phyloP scores from a whole-genome alignment of 2,329 filamentous ascomycete species.

The Dothistroma septosporum region DNA sequence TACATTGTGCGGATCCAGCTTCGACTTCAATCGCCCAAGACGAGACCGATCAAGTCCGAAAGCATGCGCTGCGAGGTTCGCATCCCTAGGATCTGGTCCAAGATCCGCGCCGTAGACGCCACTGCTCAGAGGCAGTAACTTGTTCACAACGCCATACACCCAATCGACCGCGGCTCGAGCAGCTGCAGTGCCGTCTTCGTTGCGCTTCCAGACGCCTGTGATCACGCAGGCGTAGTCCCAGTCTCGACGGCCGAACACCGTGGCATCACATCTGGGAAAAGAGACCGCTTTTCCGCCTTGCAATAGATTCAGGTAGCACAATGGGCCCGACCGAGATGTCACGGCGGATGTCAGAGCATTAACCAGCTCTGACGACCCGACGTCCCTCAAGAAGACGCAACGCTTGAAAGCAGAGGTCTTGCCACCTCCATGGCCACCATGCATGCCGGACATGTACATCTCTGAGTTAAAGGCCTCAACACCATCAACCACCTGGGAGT shows the following conservation, averaged over 20 bases:
- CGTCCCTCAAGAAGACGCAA: conserved; percentile 56
- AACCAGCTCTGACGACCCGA: conserved; percentile 38
- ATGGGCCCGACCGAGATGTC: conserved; percentile 46
- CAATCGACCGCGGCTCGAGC: conserved; percentile 45
- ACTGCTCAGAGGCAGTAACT: conserved; percentile 48
- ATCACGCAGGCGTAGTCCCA: conserved; percentile 63
- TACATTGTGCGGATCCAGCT: conserved; percentile 43
- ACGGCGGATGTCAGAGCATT: conserved; percentile 45
- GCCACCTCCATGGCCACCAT: conserved; percentile 54
- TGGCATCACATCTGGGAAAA: conserved; percentile 44
- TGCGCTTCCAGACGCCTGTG: conserved; percentile 58
- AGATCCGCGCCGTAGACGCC: conserved; percentile 60
- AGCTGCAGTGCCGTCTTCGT: conserved; percentile 45
- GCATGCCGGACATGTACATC: conserved; percentile 50
- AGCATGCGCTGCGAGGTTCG: conserved; percentile 47
- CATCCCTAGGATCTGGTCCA: conserved; percentile 58
- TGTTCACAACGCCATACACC: conserved; percentile 52
- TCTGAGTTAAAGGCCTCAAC: conserved; percentile 1
- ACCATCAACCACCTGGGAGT: neutral
- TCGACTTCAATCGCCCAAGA: conserved; percentile 53
- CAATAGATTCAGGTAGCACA: conserved; percentile 61
- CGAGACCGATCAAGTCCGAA: conserved; percentile 55
- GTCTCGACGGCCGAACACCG: conserved; percentile 60
- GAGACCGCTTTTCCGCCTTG: conserved; percentile 55
- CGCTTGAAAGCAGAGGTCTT: conserved; percentile 64